These are phyloP conservation scores for Coemansia sp. DNA, from an alignment of 192 early-diverging fungal species.

Conservation along the genomic window DNA sequence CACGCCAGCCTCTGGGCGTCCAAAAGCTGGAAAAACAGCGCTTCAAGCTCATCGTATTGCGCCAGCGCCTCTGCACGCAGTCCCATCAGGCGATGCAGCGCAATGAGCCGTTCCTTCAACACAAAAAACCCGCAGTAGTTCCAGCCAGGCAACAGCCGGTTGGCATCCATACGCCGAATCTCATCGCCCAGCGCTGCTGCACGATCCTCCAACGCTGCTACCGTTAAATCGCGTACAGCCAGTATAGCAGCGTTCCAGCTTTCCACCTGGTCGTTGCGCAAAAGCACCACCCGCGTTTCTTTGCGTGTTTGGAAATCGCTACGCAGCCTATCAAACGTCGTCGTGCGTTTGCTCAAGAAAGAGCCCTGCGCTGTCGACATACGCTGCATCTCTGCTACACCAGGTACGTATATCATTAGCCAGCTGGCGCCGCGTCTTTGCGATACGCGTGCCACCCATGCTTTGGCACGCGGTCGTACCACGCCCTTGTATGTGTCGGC, in stretches of 20 bases:
- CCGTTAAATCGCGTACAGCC: slow-evolving; percentile 61
- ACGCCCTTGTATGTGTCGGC: slow-evolving; percentile 47
- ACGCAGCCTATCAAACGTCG: slow-evolving; percentile 84
- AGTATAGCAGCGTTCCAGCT: slow-evolving; percentile 48
- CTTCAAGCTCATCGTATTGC: slow-evolving; percentile 98
- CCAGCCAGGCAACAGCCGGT: slow-evolving; percentile 96
- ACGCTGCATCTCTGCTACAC: slow-evolving; percentile 56
- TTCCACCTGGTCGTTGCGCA: slow-evolving; percentile 25
- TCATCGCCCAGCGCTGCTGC: slow-evolving; percentile 59
- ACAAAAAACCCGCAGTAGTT: slow-evolving; percentile 99
- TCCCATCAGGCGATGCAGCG: slow-evolving; percentile 85
- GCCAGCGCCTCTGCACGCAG: slow-evolving; percentile 85
- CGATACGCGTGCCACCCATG: slow-evolving; percentile 29
- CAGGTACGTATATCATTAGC: slow-evolving; percentile 79
- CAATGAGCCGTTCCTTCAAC: slow-evolving; percentile 87
- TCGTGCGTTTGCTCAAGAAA: slow-evolving; percentile 64
- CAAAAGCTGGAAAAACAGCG: slow-evolving; percentile 89
- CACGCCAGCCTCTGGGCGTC: slow-evolving; percentile 83
- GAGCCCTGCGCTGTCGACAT: slow-evolving; percentile 29
- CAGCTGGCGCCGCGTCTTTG: slow-evolving; percentile 71
- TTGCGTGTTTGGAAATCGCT: slow-evolving; percentile 71
- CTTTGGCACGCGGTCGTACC: slow-evolving; percentile 40
- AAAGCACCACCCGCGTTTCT: slow-evolving; percentile 32
- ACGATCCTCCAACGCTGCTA: slow-evolving; percentile 78
- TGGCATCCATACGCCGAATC: slow-evolving; percentile 84